A percentile compares a stretch with the other conserved stretches of the same genome.
phyloP scores from a whole-genome alignment of 1,284 basidiomycete genomes.

The Apiotrichum sp. region DNA sequence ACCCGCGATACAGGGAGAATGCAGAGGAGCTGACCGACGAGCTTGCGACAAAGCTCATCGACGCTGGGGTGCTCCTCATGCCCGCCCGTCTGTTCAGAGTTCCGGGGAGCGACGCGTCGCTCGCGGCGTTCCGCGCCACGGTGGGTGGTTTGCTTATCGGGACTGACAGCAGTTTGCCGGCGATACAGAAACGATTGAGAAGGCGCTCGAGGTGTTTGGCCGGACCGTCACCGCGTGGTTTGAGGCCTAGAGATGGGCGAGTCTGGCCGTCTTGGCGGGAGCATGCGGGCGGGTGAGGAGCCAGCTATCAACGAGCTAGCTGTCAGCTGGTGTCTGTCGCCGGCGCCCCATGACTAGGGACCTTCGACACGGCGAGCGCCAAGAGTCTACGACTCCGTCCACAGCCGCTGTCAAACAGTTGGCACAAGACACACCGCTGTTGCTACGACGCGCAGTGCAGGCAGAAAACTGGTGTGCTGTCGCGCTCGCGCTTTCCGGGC shows the following conservation, averaged over 20 bases:
- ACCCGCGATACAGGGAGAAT: slow-evolving; percentile 31
- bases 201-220: slow-evolving; percentile 45
- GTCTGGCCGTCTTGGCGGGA: too few species aligned
- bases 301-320: too few species aligned
- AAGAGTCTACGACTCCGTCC: too few species aligned
- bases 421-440: too few species aligned
- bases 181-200: slow-evolving; percentile 47
- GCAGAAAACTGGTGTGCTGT: too few species aligned
- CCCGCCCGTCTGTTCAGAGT: slow-evolving; percentile 48
- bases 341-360: too few species aligned
- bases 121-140: slow-evolving; percentile 50
- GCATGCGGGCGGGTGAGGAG: too few species aligned
- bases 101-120: slow-evolving; percentile 38
- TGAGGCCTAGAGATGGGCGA: slow-evolving; percentile 7
- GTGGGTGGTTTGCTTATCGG: not conserved
- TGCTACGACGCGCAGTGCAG: too few species aligned
- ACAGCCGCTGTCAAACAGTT: too few species aligned
- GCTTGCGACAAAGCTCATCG: slow-evolving; percentile 46
- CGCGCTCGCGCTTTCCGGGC: too few species aligned
- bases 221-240: slow-evolving; percentile 45
- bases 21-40: slow-evolving; percentile 48
- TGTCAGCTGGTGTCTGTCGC: too few species aligned
- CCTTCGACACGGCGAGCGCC: too few species aligned
- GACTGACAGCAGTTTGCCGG: slow-evolving; percentile 43
- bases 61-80: slow-evolving; percentile 47